Evolutionary conservation across 345 rosid species (phyloP).

Genomic region (Clausena lansium): DNA sequence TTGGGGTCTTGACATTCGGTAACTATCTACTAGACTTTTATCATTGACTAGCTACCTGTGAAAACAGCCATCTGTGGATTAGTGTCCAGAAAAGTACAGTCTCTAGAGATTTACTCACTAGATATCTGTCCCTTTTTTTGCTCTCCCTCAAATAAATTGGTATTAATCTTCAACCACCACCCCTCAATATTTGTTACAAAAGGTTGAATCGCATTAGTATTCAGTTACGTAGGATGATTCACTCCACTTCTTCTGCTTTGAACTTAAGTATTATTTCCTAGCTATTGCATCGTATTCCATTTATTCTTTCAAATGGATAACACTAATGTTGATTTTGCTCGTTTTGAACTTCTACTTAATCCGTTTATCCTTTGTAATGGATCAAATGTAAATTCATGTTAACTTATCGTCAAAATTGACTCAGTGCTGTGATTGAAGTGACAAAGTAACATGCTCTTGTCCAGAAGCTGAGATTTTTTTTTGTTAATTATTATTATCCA

Average conservation of each 20-base stretch:
- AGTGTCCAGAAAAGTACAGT: not conserved
- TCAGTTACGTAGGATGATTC: not conserved
- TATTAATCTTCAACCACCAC: not conserved
- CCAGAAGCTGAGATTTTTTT: too few species aligned
- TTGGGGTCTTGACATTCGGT: slow-evolving; percentile 74
- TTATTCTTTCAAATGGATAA: too few species aligned
- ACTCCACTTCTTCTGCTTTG: not conserved
- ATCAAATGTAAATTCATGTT: too few species aligned
- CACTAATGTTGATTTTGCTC: too few species aligned
- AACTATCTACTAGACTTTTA: slow-evolving; percentile 12
- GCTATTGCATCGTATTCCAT: not conserved
- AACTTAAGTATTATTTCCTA: not conserved
- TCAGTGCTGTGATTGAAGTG: too few species aligned
- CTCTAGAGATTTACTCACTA: not conserved
- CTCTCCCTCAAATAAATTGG: not conserved
- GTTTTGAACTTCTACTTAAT: too few species aligned
- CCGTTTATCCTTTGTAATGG: too few species aligned
- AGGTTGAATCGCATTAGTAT: not conserved
- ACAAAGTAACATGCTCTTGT: too few species aligned
- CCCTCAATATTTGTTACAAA: not conserved
- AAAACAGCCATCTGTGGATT: not conserved
- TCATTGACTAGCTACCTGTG: not conserved
- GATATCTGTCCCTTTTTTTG: not conserved
- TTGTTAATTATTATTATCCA: not conserved
- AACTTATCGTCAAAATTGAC: too few species aligned